Base-by-base conservation (phyloP, 2,329 filamentous ascomycete genomes). In the Fusarium nodosum region DNA sequence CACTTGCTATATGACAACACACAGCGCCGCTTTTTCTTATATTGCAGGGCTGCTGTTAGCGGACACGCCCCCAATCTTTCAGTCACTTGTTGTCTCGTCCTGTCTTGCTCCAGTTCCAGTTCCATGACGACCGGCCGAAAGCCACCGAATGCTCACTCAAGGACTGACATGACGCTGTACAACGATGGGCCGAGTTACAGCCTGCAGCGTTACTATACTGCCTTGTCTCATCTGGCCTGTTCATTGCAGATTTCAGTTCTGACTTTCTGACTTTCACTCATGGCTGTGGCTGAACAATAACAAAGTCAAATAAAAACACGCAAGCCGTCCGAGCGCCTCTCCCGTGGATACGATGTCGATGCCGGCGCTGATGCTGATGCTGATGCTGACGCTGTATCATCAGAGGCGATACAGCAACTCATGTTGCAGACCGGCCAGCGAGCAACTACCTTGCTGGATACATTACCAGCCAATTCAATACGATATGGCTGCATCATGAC, bases 401-500 rank as follows among this genome's bases (percentile, higher is more conserved):
- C 58, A 41, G 63, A 56, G 52, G 60, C 66, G 59, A 31, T 46
- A 20, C 28, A 46, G 44, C 20, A 46, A 38, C 12, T 39, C 26
- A 54, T 60, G 46, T 28, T 69, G 60, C 65, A 66, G 41, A 56
- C 38, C 28, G 48, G 50, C 50, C 44, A 16, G 51, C 48, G 44
- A 31, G 8, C 36, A 56, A 44, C 52, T 33, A 38, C 30, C 28
- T 45, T 56, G 44, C 26, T 56, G 31, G 30, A 60, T 65, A 66
- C 64, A 46, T 64, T 56, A 47, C 50, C 20, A 48, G 39, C 44
- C 42, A 36, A 56, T 56, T 55, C 66, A 45, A 69, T 69, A 67
- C 57, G 51, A 45, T 60, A 53, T 60, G 51, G 53, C 66, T 56
- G 68, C 68, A 71, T 60, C 60, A 66, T 71, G 68, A 71, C 69